Conservation (phyloP, 1,284 basidiomycete genomes). For the Naganishia cerealis region DNA sequence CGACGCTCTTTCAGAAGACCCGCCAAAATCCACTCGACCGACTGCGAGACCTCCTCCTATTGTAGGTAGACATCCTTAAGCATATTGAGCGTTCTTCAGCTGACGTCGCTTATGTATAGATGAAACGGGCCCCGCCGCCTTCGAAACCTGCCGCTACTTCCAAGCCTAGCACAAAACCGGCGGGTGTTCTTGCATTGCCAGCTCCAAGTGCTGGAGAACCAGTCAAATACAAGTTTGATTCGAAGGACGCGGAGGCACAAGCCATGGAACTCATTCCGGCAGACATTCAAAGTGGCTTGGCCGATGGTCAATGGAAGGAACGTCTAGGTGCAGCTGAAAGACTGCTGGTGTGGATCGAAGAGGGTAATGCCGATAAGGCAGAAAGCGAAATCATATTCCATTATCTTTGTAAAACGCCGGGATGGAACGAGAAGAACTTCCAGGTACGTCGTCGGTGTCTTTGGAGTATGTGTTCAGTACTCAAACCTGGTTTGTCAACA, state of each 20-base stretch:
- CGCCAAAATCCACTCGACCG: constrained; percentile 31
- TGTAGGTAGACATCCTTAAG: constrained; percentile 18
- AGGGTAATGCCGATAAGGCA: constrained; percentile 59
- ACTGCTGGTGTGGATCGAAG: constrained; percentile 78
- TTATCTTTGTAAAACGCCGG: constrained; percentile 83
- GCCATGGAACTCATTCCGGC: constrained; percentile 74
- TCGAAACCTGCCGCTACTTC: constrained; percentile 26
- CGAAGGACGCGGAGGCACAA: constrained; percentile 86
- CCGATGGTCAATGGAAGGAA: constrained; percentile 89
- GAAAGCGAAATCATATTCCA: constrained; percentile 89
- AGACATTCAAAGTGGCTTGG: constrained; percentile 70
- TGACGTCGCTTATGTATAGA: background rate
- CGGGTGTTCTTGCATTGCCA: constrained; percentile 59
- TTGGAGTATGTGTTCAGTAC: background rate
- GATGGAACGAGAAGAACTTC: constrained; percentile 98
- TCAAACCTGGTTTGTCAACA: constrained; percentile 45
- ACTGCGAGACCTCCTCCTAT: constrained; percentile 31
- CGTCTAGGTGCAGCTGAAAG: constrained; percentile 83
- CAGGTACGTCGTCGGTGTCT: constrained; percentile 57
- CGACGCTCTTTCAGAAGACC: constrained; percentile 38
- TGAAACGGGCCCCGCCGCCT: constrained; percentile 5
- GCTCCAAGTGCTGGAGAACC: constrained; percentile 64
- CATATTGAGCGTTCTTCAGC: background rate
- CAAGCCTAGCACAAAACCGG: constrained; percentile 25
- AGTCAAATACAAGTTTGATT: constrained; percentile 85